These are phyloP conservation scores for Xylariaceae sp. DNA, from an alignment of 2,329 filamentous ascomycete genomes.

Conservation along the genomic window DNA sequence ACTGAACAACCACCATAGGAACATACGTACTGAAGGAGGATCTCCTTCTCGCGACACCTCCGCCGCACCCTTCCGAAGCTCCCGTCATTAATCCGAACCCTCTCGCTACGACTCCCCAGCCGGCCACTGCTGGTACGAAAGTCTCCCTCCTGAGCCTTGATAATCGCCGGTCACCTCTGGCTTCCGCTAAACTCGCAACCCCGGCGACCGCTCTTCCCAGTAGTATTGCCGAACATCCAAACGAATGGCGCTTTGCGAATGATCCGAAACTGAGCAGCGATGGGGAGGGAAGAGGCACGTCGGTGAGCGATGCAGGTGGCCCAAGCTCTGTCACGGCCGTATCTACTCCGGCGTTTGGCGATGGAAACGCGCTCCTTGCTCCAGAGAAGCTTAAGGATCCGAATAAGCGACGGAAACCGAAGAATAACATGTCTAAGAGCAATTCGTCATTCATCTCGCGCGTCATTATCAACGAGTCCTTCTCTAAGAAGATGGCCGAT, in stretches of 20 bases:
- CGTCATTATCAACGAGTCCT: conserved; percentile 80
- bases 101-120: conserved; percentile 74
- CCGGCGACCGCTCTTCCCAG: conserved; percentile 46
- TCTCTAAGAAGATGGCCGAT: conserved; percentile 74
- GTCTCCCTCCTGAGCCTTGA: conserved; percentile 72
- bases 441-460: conserved; percentile 98
- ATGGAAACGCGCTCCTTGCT: conserved; percentile 71
- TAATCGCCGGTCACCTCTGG: conserved; percentile 49
- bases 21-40: conserved; percentile 90
- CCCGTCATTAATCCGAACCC: conserved; percentile 85
- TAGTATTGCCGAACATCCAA: conserved; percentile 58
- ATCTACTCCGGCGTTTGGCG: conserved; percentile 69
- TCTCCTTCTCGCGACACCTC: conserved; percentile 85
- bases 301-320: conserved; percentile 45
- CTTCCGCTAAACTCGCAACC: conserved; percentile 47
- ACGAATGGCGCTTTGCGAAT: conserved; percentile 54
- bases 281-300: conserved; percentile 47
- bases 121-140: conserved; percentile 80
- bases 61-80: conserved; percentile 90
- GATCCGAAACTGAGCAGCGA: conserved; percentile 56
- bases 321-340: conserved; percentile 37
- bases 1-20: conserved; percentile 46
- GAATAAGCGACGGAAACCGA: conserved; percentile 83
- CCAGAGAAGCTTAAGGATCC: conserved; percentile 62
- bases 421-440: conserved; percentile 97